Evolutionary conservation across 2,329 filamentous ascomycete species (phyloP), one percentile per base, ranked within the genome.

Genomic region (Apiospora saccharicola): DNA sequence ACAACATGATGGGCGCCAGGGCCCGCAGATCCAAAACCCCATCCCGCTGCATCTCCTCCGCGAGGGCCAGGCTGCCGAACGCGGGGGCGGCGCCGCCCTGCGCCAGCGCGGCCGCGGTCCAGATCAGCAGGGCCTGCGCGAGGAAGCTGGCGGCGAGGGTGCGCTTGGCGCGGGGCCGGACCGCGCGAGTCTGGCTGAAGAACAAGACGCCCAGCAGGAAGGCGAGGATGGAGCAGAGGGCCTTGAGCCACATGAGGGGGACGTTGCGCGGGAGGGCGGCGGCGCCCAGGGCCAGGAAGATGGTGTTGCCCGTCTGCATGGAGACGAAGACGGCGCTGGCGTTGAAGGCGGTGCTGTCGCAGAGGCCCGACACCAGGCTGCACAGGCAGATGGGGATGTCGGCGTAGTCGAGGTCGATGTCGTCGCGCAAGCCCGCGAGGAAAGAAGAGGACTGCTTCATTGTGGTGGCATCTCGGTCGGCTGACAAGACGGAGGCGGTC

Each of bases 281-380:
- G 16, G 88, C 86, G 71, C 89, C 89, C 30, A 91, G 86, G 24
- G 87, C 89, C 51, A 91, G 84, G 80, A 91, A 90, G 76, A 91
- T 87, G 13, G 90, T 91, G 80, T 91, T 91, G 51, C 89, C 89
- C 83, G 82, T 84, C 74, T 84, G 82, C 82, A 84, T 85, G 64
- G 80, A 81, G 34, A 83, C 83, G 71, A 83, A 83, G 67, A 82
- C 81, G 64, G 77, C 79, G 37, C 80, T 79, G 30, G 82, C 83
- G 72, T 82, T 83, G 77, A 84, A 83, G 26, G 82, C 79, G 26
- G 82, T 81, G 73, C 81, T 81, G 76, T 85, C 83, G 74, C 82
- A 82, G 53, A 85, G 75, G 0, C 83, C 83, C 1, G 82, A 83
- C 14, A 84, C 76, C 41, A 81, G 77, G 75, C 81, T 79, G 80